Conservation (phyloP, 2,329 filamentous ascomycete species). For the Tolypocladium pustulatum region DNA sequence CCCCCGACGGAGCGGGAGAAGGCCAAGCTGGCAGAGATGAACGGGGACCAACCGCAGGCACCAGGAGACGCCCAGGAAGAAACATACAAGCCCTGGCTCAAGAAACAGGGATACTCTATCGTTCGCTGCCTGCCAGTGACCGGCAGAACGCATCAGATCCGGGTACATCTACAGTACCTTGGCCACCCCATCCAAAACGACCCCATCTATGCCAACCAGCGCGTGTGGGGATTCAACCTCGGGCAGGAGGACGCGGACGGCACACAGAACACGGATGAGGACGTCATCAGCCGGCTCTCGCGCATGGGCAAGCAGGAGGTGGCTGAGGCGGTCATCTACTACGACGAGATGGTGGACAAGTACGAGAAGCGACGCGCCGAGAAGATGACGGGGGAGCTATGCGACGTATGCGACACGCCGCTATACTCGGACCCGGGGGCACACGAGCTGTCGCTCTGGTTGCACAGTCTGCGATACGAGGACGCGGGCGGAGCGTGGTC, state of each 20-base stretch:
- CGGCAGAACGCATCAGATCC: slow-evolving; percentile 86
- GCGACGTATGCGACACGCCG: slow-evolving; percentile 72
- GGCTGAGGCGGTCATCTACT: slow-evolving; percentile 82
- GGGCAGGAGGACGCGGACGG: slow-evolving; percentile 58
- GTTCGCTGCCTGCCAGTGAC: slow-evolving; percentile 91
- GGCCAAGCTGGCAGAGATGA: neutral
- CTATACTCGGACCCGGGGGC: slow-evolving; percentile 86
- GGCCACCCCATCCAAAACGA: slow-evolving; percentile 96
- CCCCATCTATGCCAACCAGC: slow-evolving; percentile 91
- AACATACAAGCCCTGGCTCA: slow-evolving; percentile 29
- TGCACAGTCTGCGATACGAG: slow-evolving; percentile 86
- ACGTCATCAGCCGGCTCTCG: slow-evolving; percentile 75
- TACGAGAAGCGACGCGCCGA: slow-evolving; percentile 90
- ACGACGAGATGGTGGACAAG: slow-evolving; percentile 83
- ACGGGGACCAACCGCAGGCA: slow-evolving; percentile 11
- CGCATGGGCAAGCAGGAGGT: slow-evolving; percentile 93
- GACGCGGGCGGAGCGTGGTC: slow-evolving; percentile 76
- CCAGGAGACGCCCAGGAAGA: slow-evolving; percentile 8
- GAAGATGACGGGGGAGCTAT: slow-evolving; percentile 79
- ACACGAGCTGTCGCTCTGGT: slow-evolving; percentile 86
- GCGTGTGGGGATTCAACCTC: slow-evolving; percentile 77
- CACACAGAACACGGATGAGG: slow-evolving; percentile 66
- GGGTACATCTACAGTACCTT: slow-evolving; percentile 88
- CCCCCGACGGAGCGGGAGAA: slow-evolving; percentile 34
- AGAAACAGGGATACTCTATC: slow-evolving; percentile 78